Evolutionary conservation across 169 alveolate genomes (phyloP), one percentile per base, ranked within the genome.

Genomic region (Fabrea salina): DNA sequence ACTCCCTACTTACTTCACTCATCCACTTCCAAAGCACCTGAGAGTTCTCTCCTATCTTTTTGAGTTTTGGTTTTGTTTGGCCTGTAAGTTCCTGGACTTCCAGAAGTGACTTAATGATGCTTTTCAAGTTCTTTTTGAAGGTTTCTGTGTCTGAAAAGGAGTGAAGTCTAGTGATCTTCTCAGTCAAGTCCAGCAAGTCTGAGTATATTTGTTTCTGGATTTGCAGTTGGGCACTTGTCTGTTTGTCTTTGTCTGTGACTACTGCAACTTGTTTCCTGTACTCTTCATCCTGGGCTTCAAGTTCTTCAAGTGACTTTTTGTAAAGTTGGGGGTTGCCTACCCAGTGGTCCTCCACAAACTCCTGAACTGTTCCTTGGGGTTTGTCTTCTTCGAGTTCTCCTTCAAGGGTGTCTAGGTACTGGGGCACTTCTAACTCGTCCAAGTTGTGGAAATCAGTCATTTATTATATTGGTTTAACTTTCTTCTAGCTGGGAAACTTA

Each of bases 401-500:
- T 11, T 61, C 74, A 47, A 47, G 16, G 56, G 30, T 47, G 32
- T 61, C 50, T 13, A 61, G 19, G 32, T 61, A 61, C 39, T 35
- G 74, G 39, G 74, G 74, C 74, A 32, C 39, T 30, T 61, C 74
- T 27, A 61, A 11, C 25, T 61, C 74, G 22, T 61, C 74, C 7
- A 61, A 11, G 50, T 61, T n/a, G n/a, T n/a, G n/a, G n/a, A n/a
- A n/a, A n/a, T n/a, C n/a, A n/a, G n/a, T n/a, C n/a, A n/a, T n/a
- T n/a, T n/a, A n/a, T n/a, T n/a, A n/a, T n/a, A n/a, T n/a, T n/a
- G n/a, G n/a, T n/a, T n/a, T n/a, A n/a, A n/a, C n/a, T n/a, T n/a
- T n/a, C n/a, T n/a, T n/a, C n/a, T n/a, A n/a, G n/a, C n/a, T n/a
- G n/a, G n/a, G n/a, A n/a, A n/a, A n/a, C n/a, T n/a, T n/a, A n/a